These are phyloP conservation scores for Phyllosticta citriasiana DNA, from an alignment of 2,329 filamentous ascomycete genomes.

Conservation along the genomic window DNA sequence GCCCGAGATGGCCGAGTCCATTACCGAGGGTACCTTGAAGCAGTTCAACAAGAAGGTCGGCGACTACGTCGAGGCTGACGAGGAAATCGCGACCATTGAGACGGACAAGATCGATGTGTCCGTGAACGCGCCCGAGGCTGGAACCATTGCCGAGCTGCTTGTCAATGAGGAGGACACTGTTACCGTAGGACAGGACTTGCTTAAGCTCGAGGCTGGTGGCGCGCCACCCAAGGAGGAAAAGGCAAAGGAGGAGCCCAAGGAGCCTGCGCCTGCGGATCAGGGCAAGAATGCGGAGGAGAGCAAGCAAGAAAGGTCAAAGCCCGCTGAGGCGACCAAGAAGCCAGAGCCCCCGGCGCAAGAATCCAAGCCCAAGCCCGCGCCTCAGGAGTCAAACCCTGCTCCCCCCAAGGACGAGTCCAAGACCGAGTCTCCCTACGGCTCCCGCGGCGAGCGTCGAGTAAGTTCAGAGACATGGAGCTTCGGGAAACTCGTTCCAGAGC, in stretches of 20 bases:
- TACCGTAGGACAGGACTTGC: slow-evolving; percentile 81
- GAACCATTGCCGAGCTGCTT: slow-evolving; percentile 83
- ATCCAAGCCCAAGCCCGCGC: slow-evolving; percentile 25
- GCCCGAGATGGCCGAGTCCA: slow-evolving; percentile 96
- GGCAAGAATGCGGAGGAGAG: slow-evolving; percentile 47
- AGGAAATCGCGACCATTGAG: slow-evolving; percentile 97
- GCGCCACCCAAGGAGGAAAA: slow-evolving; percentile 43
- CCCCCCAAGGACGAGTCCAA: slow-evolving; percentile 23
- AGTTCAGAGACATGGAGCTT: slow-evolving; percentile 24
- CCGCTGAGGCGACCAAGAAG: slow-evolving; percentile 28
- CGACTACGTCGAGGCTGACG: slow-evolving; percentile 88
- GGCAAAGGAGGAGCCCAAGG: slow-evolving; percentile 48
- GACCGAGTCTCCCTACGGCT: slow-evolving; percentile 45
- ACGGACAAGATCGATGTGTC: slow-evolving; percentile 99
- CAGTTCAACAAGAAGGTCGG: slow-evolving; percentile 90
- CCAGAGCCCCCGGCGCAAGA: slow-evolving; percentile 22
- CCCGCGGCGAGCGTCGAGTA: slow-evolving; percentile 80
- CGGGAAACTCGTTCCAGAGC: background rate
- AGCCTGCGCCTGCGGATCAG: slow-evolving; percentile 47
- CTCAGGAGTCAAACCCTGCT: slow-evolving; percentile 24
- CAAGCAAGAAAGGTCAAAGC: slow-evolving; percentile 29
- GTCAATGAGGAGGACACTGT: slow-evolving; percentile 94
- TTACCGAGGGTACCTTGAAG: slow-evolving; percentile 93
- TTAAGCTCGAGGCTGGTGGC: slow-evolving; percentile 66
- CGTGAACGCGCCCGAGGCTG: slow-evolving; percentile 86